Percentiles rank a stretch among this genome's conserved stretches.
Evolutionary conservation across 1,284 basidiomycete species (phyloP).

Genomic region (Cryptococcus sp.): DNA sequence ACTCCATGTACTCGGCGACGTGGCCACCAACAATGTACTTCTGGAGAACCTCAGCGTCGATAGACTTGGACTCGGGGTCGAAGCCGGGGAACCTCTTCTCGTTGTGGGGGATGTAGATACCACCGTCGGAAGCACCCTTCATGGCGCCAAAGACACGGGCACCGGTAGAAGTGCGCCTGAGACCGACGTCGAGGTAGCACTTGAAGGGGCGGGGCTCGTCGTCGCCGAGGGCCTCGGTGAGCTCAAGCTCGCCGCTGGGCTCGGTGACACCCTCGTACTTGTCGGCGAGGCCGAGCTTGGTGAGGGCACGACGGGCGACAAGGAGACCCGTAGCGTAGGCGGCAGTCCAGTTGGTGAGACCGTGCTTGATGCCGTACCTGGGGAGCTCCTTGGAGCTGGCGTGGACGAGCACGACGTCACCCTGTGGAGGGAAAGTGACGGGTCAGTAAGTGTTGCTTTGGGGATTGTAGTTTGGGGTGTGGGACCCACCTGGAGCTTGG

Average conservation of each 20-base stretch:
- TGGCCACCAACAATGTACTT: conserved; percentile 99
- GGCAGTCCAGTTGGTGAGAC: conserved; percentile 98
- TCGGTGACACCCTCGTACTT: conserved; percentile 97
- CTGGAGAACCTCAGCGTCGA: conserved; percentile 91
- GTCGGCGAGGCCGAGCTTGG: conserved; percentile 94
- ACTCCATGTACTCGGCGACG: conserved; percentile 99
- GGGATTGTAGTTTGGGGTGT: neutral
- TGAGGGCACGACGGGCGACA: conserved; percentile 87
- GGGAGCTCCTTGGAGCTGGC: conserved; percentile 90
- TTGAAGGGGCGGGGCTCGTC: conserved; percentile 98
- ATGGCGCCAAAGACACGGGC: conserved; percentile 97
- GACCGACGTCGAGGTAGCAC: conserved; percentile 96
- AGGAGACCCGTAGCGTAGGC: conserved; percentile 98
- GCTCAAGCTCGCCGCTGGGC: conserved; percentile 78
- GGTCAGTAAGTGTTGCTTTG: neutral
- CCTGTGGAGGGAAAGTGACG: conserved; percentile 47
- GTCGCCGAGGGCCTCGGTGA: conserved; percentile 80
- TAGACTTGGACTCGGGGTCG: conserved; percentile 89
- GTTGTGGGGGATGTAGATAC: conserved; percentile 96
- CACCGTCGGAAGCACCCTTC: conserved; percentile 98
- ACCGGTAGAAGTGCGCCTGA: conserved; percentile 97
- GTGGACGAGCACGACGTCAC: conserved; percentile 87
- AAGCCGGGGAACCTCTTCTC: conserved; percentile 98
- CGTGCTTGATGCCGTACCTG: conserved; percentile 95
- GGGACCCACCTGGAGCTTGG: conserved; percentile 69